These are phyloP conservation scores for Leavenworthia alabamica DNA, from an alignment of 345 rosid genomes.

Conservation along the genomic window DNA sequence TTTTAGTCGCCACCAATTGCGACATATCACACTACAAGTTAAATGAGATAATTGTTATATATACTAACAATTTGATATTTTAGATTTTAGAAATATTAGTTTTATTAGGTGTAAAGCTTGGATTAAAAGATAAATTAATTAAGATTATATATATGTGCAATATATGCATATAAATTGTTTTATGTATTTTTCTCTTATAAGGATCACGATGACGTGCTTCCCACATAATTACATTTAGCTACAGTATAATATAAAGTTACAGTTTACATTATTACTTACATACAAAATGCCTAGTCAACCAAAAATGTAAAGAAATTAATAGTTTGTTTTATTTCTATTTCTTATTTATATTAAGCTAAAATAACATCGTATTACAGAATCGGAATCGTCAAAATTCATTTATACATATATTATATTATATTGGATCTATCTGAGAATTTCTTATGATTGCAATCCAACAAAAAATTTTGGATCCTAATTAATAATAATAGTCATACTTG, in stretches of 20 bases:
- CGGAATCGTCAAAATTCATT: not conserved
- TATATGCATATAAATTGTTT: not conserved
- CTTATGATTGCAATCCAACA: not conserved
- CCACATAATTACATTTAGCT: constrained; percentile 21
- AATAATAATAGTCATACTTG: no score
- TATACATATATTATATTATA: no score
- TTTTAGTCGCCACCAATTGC: constrained; percentile 18
- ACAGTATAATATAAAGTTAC: not conserved
- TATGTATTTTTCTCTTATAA: not conserved
- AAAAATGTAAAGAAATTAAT: not conserved
- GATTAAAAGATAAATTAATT: not conserved
- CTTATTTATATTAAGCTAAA: not conserved
- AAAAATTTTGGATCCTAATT: not conserved
- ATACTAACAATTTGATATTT: constrained; percentile 6
- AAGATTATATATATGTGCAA: constrained; percentile 5
- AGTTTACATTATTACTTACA: not conserved
- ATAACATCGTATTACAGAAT: constrained; percentile 21
- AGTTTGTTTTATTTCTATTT: not conserved
- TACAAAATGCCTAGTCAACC: not conserved
- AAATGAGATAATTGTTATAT: not conserved
- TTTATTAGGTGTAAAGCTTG: constrained; percentile 29
- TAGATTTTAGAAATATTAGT: not conserved
- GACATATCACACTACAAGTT: no score
- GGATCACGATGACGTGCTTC: constrained; percentile 24
- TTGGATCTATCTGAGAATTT: constrained; percentile 12